Evolutionary conservation across 176 grass and related monocot species (phyloP), one percentile per base, ranked within the genome.

Genomic region (Hordeum marinum): DNA sequence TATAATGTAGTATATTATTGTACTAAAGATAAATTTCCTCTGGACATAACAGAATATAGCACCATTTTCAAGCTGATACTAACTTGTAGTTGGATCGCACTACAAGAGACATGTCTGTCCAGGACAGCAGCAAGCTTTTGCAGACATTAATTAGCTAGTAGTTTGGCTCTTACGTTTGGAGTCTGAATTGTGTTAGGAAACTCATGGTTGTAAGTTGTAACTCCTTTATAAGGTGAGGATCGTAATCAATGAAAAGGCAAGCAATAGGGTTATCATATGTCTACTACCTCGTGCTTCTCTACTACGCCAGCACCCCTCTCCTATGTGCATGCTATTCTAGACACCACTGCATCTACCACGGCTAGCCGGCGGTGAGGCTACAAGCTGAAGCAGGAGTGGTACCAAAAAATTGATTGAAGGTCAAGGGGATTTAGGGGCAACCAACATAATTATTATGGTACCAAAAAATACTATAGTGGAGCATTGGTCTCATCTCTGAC

Each of bases 11-110:
- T 62, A 55, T 34, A 85, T 11, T 72, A 79, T 39, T 32, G 57
- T 84, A 85, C 73, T 17, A 82, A 32, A 64, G 39, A 20, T 60
- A 20, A 81, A 41, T 25, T 63, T 26, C 62, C 69, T 72, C 75
- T 8, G 23, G 17, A 68, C n/a, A 60, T 70, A 64, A 8, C 18
- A 25, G 8, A 75, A 67, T 67, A 29, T 21, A 55, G 57, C 26
- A 46, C 31, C 34, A 65, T 66, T 68, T 66, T 61, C 17, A 60
- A 52, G 71, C 6, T 73, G 42, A 52, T 17, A 65, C 18, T 37
- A 10, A 1, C 9, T 11, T 13, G 34, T 73, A 58, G 55, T 35
- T 82, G 58, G 58, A 61, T 61, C 20, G 58, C 21, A 61, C 58
- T 61, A 25, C 58, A 61, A 61, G 58, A 25, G 58, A 24, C 9